These are phyloP conservation scores for Articulospora tetracladia DNA, from an alignment of 495 filamentous ascomycete genomes.

Conservation along the genomic window DNA sequence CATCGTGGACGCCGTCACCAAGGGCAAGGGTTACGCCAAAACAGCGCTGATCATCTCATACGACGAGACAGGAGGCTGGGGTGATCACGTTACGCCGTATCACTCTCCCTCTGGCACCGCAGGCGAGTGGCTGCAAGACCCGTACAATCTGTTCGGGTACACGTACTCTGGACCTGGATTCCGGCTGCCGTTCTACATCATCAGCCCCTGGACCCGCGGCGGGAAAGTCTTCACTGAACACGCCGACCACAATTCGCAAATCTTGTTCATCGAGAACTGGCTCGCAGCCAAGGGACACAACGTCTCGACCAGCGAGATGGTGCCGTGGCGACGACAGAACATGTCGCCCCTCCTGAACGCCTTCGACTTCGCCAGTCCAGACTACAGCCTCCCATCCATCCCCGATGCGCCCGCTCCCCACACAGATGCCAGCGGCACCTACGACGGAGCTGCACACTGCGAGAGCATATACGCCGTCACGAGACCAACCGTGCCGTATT, in stretches of 20 bases:
- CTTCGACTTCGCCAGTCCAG: slow-evolving; percentile 47
- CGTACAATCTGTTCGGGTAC: slow-evolving; percentile 41
- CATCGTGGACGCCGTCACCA: slow-evolving; percentile 46
- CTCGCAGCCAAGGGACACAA: slow-evolving; percentile 44
- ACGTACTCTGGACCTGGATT: slow-evolving; percentile 49
- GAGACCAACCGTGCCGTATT: slow-evolving; percentile 46
- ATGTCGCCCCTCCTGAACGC: slow-evolving; percentile 53
- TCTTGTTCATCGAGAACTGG: slow-evolving; percentile 53
- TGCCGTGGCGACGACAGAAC: slow-evolving; percentile 46
- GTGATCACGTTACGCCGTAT: slow-evolving; percentile 52
- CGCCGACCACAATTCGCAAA: slow-evolving; percentile 55
- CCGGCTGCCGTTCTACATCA: slow-evolving; percentile 51
- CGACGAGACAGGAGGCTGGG: slow-evolving; percentile 53
- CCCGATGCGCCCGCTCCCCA: slow-evolving; percentile 39
- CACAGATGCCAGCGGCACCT: slow-evolving; percentile 31
- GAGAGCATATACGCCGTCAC: slow-evolving; percentile 31
- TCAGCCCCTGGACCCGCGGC: slow-evolving; percentile 55
- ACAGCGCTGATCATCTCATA: slow-evolving; percentile 50
- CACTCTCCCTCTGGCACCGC: slow-evolving; percentile 45
- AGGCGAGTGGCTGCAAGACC: slow-evolving; percentile 54
- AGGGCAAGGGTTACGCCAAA: slow-evolving; percentile 43
- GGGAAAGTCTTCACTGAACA: slow-evolving; percentile 51
- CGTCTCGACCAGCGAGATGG: slow-evolving; percentile 45
- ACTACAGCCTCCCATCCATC: slow-evolving; percentile 40
- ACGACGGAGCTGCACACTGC: slow-evolving; percentile 41